Conservation (phyloP, 495 filamentous ascomycete species). For the Xylaria bambusicola region DNA sequence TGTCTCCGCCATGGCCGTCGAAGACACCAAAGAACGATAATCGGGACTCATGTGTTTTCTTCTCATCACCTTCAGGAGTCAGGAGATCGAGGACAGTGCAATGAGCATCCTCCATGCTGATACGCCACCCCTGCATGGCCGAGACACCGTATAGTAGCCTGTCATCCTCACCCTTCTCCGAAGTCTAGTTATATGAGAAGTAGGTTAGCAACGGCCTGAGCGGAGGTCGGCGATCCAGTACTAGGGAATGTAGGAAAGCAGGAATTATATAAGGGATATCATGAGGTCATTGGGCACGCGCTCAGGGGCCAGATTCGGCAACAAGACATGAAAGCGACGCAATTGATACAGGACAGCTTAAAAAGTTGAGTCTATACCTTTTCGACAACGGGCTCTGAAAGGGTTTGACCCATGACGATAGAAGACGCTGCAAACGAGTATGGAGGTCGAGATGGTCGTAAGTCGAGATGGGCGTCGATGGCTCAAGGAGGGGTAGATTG, state of each 20-base stretch:
- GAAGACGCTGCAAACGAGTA: constrained; percentile 11
- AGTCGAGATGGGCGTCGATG: constrained; percentile 17
- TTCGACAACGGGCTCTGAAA: constrained; percentile 97
- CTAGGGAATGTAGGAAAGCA: constrained; percentile 9
- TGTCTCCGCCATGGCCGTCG: constrained; percentile 96
- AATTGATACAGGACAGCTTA: constrained; percentile 18
- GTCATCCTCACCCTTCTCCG: constrained; percentile 88
- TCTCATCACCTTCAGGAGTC: constrained; percentile 54
- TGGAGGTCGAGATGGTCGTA: background rate
- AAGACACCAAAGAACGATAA: constrained; percentile 98
- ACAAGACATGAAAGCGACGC: constrained; percentile 18
- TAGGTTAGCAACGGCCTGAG: constrained; percentile 3
- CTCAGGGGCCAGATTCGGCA: constrained; percentile 17
- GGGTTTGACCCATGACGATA: constrained; percentile 89
- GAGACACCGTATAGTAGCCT: constrained; percentile 90
- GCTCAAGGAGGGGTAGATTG: constrained; percentile 14
- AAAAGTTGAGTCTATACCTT: constrained; percentile 67
- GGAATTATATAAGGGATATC: constrained; percentile 22
- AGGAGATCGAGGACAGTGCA: constrained; percentile 85
- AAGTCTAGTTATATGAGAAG: constrained; percentile 58
- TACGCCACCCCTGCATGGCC: constrained; percentile 99
- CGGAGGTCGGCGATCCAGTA: constrained; percentile 20
- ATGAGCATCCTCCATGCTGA: constrained; percentile 98
- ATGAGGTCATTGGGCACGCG: constrained; percentile 27
- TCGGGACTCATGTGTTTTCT: constrained; percentile 66